Evolutionary conservation across 208 protist genomes (phyloP), one percentile per base, ranked within the genome.

Genomic region (Crithidia expoeki): DNA sequence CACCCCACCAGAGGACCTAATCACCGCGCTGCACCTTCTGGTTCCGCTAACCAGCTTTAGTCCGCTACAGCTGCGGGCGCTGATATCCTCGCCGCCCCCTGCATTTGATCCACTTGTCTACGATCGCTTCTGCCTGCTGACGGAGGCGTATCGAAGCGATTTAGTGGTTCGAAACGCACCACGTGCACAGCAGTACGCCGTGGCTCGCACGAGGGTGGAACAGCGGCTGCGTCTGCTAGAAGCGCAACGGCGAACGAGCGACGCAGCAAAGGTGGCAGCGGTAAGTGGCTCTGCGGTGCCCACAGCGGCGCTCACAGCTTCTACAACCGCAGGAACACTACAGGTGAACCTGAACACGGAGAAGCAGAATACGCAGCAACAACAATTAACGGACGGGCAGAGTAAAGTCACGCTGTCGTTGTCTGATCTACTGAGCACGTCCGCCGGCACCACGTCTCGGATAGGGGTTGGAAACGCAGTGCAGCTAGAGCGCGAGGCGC

Each of bases 71-170:
- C 74, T 92, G 23, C 50, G 60, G 25, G 19, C 25, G 14, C 70
- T 92, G 14, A 70, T 86, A 60, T 17, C 40, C 16, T 50, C 0
- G 17, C 47, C 80, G 47, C 47, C 83, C 2, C 62, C 62, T 4
- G 44, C 62, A 10, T 76, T 76, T 25, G 62, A 68, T 46, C 55
- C 61, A 21, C 60, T 7, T 5, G 53, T 76, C 25, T 76, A 92
- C 73, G 70, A 69, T 19, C 76, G 84, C 47, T 77, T 86, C 61
- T 87, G 83, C 68, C 34, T 74, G 11, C 64, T 89, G 33, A 76
- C 70, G 33, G 52, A 51, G 14, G 79, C 74, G 33, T 67, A 76
- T 34, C 68, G 55, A 28, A 40, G 40, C 21, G 46, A 69, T 27
- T 55, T 44, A 2, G 33, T 64, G 2, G 70, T 85, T 16, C 74